Evolutionary conservation across 1,139 yeast species (phyloP), one percentile per base, ranked within the genome.

Genomic region (Candida sanyaensis): DNA sequence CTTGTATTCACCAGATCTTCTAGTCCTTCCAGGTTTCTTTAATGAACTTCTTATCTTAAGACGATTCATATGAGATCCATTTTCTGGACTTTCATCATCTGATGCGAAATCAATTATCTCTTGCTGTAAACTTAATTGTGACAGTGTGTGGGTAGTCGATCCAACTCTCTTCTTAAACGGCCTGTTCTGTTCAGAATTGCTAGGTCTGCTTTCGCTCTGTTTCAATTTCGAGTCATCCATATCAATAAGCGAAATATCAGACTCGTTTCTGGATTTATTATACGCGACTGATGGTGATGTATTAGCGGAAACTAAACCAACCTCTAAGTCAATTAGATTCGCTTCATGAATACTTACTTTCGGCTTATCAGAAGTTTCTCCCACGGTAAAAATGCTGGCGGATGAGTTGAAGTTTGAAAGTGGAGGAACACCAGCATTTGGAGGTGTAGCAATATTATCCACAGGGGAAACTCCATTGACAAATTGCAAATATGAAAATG

Each of bases 71-170:
- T 62, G 59, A 1, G 76, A 69, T 17, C 65, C 65, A 49, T 70
- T 64, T 6, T 63, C 71, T 1, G 75, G 73, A 48, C 69, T 69
- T 50, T 76, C 80, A 54, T 76, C 80, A 55, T 76, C 80, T 4
- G 78, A 72, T 0, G 76, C 80, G 65, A 74, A 76, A 53, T 76
- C 80, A 42, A 76, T 69, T 6, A 75, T 76, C 51, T 76, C 78
- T 55, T 76, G 79, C 53, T 71, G 71, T 37, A 75, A 67, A 41
- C 62, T 66, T 42, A 73, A 57, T 43, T 61, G 66, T 1, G 69
- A 56, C 1, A 74, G 75, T 29, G 62, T 64, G 37, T 66, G 73
- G 8, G 38, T 31, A 12, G 60, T 56, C 2, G 70, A 64, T 0
- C 72, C 57, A 2, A 66, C 57, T 47, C 69, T 55, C 54, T 72